A percentile compares a stretch with the other conserved stretches of the same genome.
phyloP scores from a whole-genome alignment of 2,329 filamentous ascomycete genomes.

The Ascosphaera aggregata region DNA sequence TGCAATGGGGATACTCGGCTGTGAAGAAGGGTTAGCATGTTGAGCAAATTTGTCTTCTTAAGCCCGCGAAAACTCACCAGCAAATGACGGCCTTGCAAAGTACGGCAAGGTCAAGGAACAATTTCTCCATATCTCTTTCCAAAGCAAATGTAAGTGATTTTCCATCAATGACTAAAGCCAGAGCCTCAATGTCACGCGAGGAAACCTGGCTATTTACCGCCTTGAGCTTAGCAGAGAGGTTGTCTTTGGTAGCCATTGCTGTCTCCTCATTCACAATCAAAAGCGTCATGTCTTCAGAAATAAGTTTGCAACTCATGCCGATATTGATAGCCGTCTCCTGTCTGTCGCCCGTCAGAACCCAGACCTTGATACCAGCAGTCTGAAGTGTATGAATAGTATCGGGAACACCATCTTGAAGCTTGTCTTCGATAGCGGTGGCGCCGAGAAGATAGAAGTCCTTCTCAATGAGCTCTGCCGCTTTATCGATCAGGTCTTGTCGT shows the following conservation, averaged over 20 bases:
- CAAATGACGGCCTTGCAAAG: slow-evolving; percentile 99
- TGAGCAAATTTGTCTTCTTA: not conserved
- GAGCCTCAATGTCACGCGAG: slow-evolving; percentile 53
- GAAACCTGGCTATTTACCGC: slow-evolving; percentile 67
- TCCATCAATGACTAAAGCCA: slow-evolving; percentile 87
- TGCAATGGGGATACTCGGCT: slow-evolving; percentile 91
- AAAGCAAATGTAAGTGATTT: slow-evolving; percentile 85
- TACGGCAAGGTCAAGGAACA: slow-evolving; percentile 79
- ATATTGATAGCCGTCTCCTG: slow-evolving; percentile 99
- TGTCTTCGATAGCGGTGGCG: slow-evolving; percentile 92
- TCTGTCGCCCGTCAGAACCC: slow-evolving; percentile 91
- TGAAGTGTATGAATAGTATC: slow-evolving; percentile 96
- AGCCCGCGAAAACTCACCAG: slow-evolving; percentile 26
- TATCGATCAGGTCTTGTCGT: slow-evolving; percentile 84
- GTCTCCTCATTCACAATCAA: slow-evolving; percentile 87
- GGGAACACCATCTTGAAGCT: slow-evolving; percentile 86
- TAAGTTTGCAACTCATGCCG: slow-evolving; percentile 96
- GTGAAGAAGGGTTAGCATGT: slow-evolving; percentile 4
- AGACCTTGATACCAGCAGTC: slow-evolving; percentile 92
- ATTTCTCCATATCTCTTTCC: slow-evolving; percentile 78
- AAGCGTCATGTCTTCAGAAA: slow-evolving; percentile 96
- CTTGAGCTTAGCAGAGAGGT: slow-evolving; percentile 79
- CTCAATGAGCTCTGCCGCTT: slow-evolving; percentile 89
- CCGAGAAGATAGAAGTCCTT: slow-evolving; percentile 77
- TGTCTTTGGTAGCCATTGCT: slow-evolving; percentile 56